phyloP scores from a whole-genome alignment of 2,329 filamentous ascomycete genomes.

The Apiospora pterosperma region DNA sequence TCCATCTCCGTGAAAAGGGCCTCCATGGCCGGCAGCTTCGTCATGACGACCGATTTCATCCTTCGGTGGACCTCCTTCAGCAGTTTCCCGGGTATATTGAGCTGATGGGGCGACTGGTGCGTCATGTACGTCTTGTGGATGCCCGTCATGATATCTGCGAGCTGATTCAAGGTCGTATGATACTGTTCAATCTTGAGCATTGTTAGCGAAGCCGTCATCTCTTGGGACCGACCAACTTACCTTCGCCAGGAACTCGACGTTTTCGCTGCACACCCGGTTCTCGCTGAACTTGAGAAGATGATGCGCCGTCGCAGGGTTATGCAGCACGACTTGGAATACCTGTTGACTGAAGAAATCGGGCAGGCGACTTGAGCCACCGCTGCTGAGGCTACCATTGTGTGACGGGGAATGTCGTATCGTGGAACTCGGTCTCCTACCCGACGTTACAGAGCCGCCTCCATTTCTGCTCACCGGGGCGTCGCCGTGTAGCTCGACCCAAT shows the following conservation, averaged over 20 bases:
- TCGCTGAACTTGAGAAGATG: slow-evolving; percentile 39
- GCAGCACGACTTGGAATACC: slow-evolving; percentile 38
- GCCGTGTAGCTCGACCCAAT: neutral
- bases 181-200: slow-evolving; percentile 37
- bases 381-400: slow-evolving; percentile 1
- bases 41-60: slow-evolving; percentile 23
- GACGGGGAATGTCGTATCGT: neutral
- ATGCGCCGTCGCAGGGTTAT: slow-evolving; percentile 39
- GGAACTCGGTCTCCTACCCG: neutral
- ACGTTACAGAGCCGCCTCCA: neutral
- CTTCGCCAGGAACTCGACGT: slow-evolving; percentile 44
- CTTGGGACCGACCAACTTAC: slow-evolving; percentile 21
- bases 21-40: slow-evolving; percentile 33
- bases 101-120: slow-evolving; percentile 10
- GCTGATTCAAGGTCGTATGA: slow-evolving; percentile 34
- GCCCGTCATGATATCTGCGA: slow-evolving; percentile 35
- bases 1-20: slow-evolving; percentile 37
- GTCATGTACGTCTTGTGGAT: slow-evolving; percentile 28
- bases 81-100: slow-evolving; percentile 25
- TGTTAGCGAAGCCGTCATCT: neutral
- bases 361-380: slow-evolving; percentile 14
- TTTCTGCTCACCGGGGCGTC: neutral
- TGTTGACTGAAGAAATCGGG: slow-evolving; percentile 39
- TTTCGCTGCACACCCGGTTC: slow-evolving; percentile 36
- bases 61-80: slow-evolving; percentile 26